These are phyloP conservation scores for Apophysomyces elegans DNA, from an alignment of 371 early-diverging fungal genomes.

Conservation along the genomic window DNA sequence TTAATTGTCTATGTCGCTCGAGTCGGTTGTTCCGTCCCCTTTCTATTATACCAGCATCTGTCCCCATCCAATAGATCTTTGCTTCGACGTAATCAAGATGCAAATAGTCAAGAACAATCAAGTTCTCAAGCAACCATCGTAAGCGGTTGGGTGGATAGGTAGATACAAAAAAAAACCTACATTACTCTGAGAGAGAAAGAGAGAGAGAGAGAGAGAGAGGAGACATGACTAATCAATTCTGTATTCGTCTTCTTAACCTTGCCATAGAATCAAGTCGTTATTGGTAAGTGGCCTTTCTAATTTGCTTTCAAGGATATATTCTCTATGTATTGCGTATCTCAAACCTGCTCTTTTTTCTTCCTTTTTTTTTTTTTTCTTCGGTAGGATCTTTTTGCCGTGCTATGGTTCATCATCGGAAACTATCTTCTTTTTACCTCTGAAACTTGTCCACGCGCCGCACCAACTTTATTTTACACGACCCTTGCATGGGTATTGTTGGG, in stretches of 20 bases:
- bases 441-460: constrained; percentile 47
- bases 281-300: constrained; percentile 26
- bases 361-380: not conserved
- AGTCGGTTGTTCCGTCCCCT: constrained; percentile 37
- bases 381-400: constrained; percentile 62
- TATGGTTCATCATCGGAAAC: constrained; percentile 76
- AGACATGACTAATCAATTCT: not conserved
- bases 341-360: not conserved
- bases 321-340: no score
- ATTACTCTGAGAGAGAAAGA: not conserved
- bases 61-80: constrained; percentile 14
- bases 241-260: no score
- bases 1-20: constrained; percentile 44
- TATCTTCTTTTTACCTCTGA: constrained; percentile 61
- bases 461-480: constrained; percentile 58
- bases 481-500: constrained; percentile 69
- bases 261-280: constrained; percentile 48
- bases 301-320: no score
- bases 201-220: not conserved
- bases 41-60: constrained; percentile 44
- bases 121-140: not conserved
- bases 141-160: constrained; percentile 35
- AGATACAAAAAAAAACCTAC: not conserved
- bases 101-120: not conserved
- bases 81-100: not conserved